Base-by-base conservation (phyloP, 208 protist genomes). In the Trypanosoma scelopori region DNA sequence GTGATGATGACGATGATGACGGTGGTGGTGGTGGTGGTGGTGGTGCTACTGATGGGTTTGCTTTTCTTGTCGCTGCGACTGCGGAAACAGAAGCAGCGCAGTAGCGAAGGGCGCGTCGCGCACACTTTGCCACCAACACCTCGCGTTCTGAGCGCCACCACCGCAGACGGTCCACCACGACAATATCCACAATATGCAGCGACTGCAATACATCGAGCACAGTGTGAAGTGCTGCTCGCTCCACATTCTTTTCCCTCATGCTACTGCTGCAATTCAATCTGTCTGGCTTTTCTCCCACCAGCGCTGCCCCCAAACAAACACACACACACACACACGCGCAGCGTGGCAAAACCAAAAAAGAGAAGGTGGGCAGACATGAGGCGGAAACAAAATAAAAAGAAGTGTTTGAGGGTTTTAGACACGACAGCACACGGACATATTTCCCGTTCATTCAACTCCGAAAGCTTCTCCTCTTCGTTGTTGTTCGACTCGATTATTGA, bases 141-240 rank as follows among this genome's bases (percentile, higher is more conserved):
- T 84, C 53, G 20, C 82, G 77, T 13, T 63, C 65, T 1, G 46
- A 57, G 23, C 87, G 81, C 84, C 87, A 93, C 81, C 81, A 88
- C 11, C 84, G 81, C 53, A 91, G 65, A 6, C 87, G 84, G 50
- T 93, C 87, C n/a, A 86, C 72, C 13, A 91, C 69, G 15, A 72
- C 50, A 9, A 18, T 51, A 28, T 64, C 50, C 0, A 65, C 57
- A 49, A 1, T 22, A 22, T 30, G 30, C 12, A 65, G 23, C 35
- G 45, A n/a, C 4, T 12, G 23, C 13, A 72, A 22, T 42, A 3
- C 58, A 18, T 32, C n/a, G 27, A 72, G 41, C 50, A 57, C 6
- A 12, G 5, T 49, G 45, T 49, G 20, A 49, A 49, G 20, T 49
- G 6, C 45, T 23, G 3, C 45, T 13, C 20, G 3, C 45, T 42